Evolutionary conservation across 108 stramenopile species (phyloP).

Genomic region (Pseudonitzschia multiseries): DNA sequence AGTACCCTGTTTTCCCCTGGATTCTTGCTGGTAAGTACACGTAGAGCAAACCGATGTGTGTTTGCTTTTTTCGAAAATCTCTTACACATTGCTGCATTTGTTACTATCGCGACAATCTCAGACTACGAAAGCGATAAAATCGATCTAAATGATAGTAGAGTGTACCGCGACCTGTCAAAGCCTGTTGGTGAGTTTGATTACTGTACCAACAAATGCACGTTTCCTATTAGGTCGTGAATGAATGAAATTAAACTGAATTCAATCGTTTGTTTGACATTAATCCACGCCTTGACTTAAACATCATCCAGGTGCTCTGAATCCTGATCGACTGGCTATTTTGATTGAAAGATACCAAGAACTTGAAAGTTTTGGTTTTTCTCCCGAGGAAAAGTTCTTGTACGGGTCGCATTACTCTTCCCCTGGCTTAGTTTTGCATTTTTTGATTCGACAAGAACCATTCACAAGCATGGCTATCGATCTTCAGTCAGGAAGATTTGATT

Average conservation of each 20-base stretch:
- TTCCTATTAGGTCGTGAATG: too few species aligned
- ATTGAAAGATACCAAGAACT: conserved; percentile 71
- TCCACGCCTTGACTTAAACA: background rate
- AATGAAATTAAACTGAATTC: too few species aligned
- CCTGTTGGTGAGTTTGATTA: conserved; percentile 78
- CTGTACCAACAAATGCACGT: conserved; percentile 51
- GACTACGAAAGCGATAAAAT: conserved; percentile 86
- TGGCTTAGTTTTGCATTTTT: conserved; percentile 94
- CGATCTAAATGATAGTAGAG: conserved; percentile 8
- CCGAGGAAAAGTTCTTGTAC: conserved; percentile 96
- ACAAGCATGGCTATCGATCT: conserved; percentile 87
- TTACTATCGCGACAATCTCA: background rate
- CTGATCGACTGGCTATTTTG: conserved; percentile 87
- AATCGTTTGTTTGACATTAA: background rate
- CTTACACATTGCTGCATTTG: background rate
- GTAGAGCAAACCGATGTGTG: background rate
- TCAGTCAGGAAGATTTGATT: conserved; percentile 96
- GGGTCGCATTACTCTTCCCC: conserved; percentile 97
- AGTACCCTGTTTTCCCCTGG: conserved; percentile 99
- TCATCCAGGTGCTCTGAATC: conserved; percentile 87
- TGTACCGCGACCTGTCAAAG: conserved; percentile 79
- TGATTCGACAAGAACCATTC: conserved; percentile 94
- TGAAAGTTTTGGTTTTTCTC: conserved; percentile 87
- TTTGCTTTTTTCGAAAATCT: background rate
- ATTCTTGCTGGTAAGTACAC: conserved; percentile 75